Base-by-base conservation (phyloP, 2,329 filamentous ascomycete genomes). In the Xylaria arbuscula region DNA sequence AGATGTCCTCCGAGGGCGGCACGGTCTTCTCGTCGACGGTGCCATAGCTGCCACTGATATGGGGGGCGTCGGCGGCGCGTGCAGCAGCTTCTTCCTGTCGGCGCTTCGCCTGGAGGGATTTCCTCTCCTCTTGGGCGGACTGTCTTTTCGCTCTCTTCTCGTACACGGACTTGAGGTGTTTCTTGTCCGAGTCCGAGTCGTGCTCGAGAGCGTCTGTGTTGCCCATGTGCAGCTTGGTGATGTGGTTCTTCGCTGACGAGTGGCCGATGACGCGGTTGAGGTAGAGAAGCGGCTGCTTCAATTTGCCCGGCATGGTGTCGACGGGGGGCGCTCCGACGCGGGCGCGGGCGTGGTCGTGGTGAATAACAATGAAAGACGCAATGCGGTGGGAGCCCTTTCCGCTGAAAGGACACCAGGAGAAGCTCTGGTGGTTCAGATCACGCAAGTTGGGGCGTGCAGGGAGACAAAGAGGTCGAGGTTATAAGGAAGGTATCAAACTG, bases 191-290 rank as follows among this genome's bases (percentile, higher is more conserved):
- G 7, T 78, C 77, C 15, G 76, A 71, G 51, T 81, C 69, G 2
- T 69, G 54, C 1, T 67, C 73, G 40, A 82, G 75, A 6, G 69
- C 75, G 2, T 76, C 75, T 8, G 78, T 77, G 70, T 81, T 77
- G 69, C 80, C 80, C 15, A 82, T 76, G 19, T 77, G 77, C 3
- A 78, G 72, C 68, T 80, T 81, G 28, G 77, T 77, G 48, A 81
- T 79, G 70, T 81, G 80, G 64, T 81, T 81, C 62, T 80, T 80
- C 24, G 80, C 79, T 32, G 77, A 72, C 1, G 78, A 67, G 67
- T 82, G 80, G 13, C 80, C 80, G 54, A 81, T 72, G 17, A 81
- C 69, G 50, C 80, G 76, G 69, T 81, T 82, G 15, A 82, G 76
- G 22, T 78, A 76, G 64, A 82, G 72, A 32, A 82, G 71, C 24